Base-by-base conservation (phyloP, 164 flowering plant species). In the Akebia trifoliata region DNA sequence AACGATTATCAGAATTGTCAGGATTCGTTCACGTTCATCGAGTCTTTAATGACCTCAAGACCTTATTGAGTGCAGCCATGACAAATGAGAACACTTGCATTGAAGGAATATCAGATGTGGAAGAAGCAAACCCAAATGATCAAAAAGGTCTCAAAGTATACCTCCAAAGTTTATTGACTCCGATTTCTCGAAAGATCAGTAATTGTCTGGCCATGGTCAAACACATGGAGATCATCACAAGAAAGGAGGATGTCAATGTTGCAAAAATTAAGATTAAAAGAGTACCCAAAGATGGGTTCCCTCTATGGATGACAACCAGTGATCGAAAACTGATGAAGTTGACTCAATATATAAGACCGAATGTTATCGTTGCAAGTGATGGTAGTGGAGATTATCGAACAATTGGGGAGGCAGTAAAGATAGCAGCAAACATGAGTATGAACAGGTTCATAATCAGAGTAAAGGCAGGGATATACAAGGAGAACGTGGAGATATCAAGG, bases 31-130 rank as follows among this genome's bases (percentile, higher is more conserved):
- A 36, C 25, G 18, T 8, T 30, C 60, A 30, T 6, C 39, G 38
- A 28, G 62, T 57, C 34, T 71, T 68, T 29, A 62, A 57, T 1
- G 71, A 73, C 36, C 45, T 77, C 62, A 75, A 69, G 58, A 70
- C 74, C 63, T 67, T 75, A 3, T 58, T 80, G 39, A 75, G 81
- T 34, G 84, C 84, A 2, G 81, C 78, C 30, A 77, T 80, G 79
- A 77, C 80, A 2, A 80, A 80, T 50, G 76, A 69, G 69, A 59
- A 74, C 48, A 62, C 84, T 1, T 80, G 84, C 69, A 64, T 71
- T 24, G 72, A 73, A 21, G 81, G 83, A 15, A 59, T 79, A 31
- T 35, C 36, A 10, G 81, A 72, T 24, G 53, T 72, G 38, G 78
- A 65, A 49, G 65, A 57, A 52, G 24, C 46, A 8, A 46, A 59